Conservation (phyloP, 2,329 filamentous ascomycete species). For the Colletotrichum liaoningense region DNA sequence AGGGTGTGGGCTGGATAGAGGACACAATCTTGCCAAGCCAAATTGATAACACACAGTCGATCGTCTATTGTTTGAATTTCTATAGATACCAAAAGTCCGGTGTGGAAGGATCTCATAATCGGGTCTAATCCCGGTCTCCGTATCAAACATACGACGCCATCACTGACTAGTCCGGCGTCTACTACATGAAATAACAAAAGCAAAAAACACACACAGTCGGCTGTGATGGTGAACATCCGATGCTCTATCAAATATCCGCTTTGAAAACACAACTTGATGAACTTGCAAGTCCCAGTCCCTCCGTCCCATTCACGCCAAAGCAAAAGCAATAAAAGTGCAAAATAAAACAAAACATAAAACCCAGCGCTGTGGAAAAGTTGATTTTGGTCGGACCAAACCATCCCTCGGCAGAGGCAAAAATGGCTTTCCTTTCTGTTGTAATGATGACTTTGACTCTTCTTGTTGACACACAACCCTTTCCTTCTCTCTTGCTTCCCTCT, state of each 20-base stretch:
- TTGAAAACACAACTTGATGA: neutral
- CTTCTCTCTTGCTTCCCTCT: neutral
- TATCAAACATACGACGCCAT: neutral
- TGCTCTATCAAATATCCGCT: neutral
- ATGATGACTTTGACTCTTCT: slow-evolving; percentile 9
- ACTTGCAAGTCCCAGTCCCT: neutral
- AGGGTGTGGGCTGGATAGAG: no score
- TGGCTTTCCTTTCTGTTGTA: slow-evolving; percentile 10
- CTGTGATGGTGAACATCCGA: neutral
- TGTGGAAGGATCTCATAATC: neutral
- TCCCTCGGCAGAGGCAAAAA: neutral
- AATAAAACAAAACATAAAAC: neutral
- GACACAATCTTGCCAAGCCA: no score
- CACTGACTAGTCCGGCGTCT: neutral
- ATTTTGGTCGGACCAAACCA: slow-evolving; percentile 1
- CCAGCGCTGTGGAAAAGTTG: slow-evolving; percentile 6
- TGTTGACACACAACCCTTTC: neutral
- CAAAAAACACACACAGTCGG: neutral
- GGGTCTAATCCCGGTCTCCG: neutral
- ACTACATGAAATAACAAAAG: neutral
- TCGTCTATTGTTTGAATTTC: no score
- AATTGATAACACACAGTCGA: no score
- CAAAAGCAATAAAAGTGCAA: neutral
- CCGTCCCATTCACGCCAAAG: neutral
- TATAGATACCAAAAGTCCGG: no score